Base-by-base conservation (phyloP, 768 basidiomycete species). In the Candolleomyces efflorescens region DNA sequence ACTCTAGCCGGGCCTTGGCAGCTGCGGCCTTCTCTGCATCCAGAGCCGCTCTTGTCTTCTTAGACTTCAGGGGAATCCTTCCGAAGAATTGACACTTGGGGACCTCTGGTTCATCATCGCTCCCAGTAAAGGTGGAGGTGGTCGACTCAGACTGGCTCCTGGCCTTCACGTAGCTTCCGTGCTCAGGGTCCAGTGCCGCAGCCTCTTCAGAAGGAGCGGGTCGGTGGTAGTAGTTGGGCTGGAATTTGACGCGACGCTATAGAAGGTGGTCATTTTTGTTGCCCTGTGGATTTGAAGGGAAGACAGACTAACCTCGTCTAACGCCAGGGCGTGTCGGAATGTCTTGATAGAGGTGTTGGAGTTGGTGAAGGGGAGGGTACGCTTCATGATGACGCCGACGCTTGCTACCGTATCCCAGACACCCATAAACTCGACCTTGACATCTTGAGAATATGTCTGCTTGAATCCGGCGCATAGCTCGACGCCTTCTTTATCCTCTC, bases 341-440 rank as follows among this genome's bases (percentile, higher is more conserved):
- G 78, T 80, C 72, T 78, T 84, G 66, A 92, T 86, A 12, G 78
- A 76, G 20, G 70, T 74, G 64, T 90, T 88, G n/a, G 79, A 76
- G 46, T 75, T 75, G 1, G 86, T 84, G 62, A 90, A 92, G 0
- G 91, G 91, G 23, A 92, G 71, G 1, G 74, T 78, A 5, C 80
- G 76, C 3, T 78, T 73, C 71, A 76, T 71, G n/a, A 92, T 56
- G 0, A 87, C 62, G 0, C 91, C 91, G 20, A 90, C 89, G 54
- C 87, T 87, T 7, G 85, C 75, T 2, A 93, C 90, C 0, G 90
- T 93, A 58, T 93, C 90, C 90, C 89, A 92, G 47, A 90, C 84
- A 1, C 91, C 91, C 50, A 94, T 68, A 54, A 92, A 92, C 13
- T 91, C 87, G n/a, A 92, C 77, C 18, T 77, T 71, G 6, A 92